Evolutionary conservation across 163 green algal genomes (phyloP).

Genomic region (Chlorella variabilis): DNA sequence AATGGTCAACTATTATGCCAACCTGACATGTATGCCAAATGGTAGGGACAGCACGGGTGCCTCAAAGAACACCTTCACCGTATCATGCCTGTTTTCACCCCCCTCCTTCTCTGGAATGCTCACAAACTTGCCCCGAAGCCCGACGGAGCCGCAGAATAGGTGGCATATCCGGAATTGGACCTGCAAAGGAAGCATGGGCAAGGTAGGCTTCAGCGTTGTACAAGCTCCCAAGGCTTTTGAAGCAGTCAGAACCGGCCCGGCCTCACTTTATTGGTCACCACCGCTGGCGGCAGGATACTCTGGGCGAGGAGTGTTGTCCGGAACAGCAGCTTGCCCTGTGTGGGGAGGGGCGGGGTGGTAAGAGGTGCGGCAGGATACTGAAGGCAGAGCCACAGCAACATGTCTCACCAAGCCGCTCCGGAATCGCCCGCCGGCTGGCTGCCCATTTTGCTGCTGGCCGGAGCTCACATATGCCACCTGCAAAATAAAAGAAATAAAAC

Average conservation of each 20-base stretch:
- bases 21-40: constrained; percentile 54
- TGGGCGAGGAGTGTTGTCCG: constrained; percentile 77
- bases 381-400: too few relatives aligned
- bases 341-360: too few relatives aligned
- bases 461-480: constrained; percentile 73
- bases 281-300: constrained; percentile 66
- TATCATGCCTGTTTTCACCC: constrained; percentile 56
- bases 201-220: not conserved
- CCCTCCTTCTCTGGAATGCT: constrained; percentile 46
- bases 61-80: constrained; percentile 80
- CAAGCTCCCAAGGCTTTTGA: not conserved
- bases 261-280: constrained; percentile 79
- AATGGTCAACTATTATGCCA: not conserved
- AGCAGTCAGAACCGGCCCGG: not conserved
- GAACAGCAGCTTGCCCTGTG: constrained; percentile 79
- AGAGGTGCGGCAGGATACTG: too few relatives aligned
- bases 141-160: constrained; percentile 71
- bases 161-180: constrained; percentile 79
- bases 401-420: constrained; percentile 57
- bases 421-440: constrained; percentile 82
- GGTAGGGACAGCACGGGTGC: constrained; percentile 66
- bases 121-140: constrained; percentile 72
- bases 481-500: constrained; percentile 82
- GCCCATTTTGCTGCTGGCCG: constrained; percentile 49
- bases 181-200: constrained; percentile 43